These are phyloP conservation scores for Pleurotus djamor DNA, from an alignment of 768 basidiomycete species.

Conservation along the genomic window DNA sequence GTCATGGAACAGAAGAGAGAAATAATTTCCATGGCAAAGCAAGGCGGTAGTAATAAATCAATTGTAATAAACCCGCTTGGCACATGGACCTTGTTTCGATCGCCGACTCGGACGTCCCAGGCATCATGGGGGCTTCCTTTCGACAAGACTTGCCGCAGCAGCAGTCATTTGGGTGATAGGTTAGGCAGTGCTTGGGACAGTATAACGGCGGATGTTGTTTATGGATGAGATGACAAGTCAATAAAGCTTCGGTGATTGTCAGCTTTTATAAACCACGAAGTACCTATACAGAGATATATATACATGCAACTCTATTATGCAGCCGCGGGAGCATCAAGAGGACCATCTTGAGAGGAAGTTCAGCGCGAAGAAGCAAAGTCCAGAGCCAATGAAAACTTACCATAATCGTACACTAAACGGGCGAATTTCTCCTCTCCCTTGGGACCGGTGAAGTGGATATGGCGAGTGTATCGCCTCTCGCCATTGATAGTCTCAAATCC, in stretches of 20 bases:
- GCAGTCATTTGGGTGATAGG: not conserved
- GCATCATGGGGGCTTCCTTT: too few species aligned
- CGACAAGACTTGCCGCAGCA: too few species aligned
- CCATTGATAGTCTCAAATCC: slow-evolving; percentile 60
- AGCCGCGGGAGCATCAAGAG: not conserved
- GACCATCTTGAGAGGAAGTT: not conserved
- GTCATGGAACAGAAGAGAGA: not conserved
- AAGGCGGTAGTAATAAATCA: not conserved
- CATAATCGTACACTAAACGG: slow-evolving; percentile 65
- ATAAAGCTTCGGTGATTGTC: too few species aligned
- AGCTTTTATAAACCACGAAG: too few species aligned
- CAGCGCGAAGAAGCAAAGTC: not conserved
- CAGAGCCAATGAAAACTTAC: slow-evolving; percentile 31
- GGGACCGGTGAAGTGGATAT: slow-evolving; percentile 63
- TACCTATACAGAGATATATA: too few species aligned
- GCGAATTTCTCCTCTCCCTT: slow-evolving; percentile 53
- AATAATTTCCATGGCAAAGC: not conserved
- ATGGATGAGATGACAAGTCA: too few species aligned
- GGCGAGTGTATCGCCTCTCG: slow-evolving; percentile 59
- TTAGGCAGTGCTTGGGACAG: too few species aligned
- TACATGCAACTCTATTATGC: not conserved
- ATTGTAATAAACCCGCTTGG: not conserved
- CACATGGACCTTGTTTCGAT: not conserved
- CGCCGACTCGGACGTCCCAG: too few species aligned
- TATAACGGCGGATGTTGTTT: too few species aligned